These are phyloP conservation scores for Gyrodon lividus DNA, from an alignment of 768 basidiomycete genomes.

Conservation along the genomic window DNA sequence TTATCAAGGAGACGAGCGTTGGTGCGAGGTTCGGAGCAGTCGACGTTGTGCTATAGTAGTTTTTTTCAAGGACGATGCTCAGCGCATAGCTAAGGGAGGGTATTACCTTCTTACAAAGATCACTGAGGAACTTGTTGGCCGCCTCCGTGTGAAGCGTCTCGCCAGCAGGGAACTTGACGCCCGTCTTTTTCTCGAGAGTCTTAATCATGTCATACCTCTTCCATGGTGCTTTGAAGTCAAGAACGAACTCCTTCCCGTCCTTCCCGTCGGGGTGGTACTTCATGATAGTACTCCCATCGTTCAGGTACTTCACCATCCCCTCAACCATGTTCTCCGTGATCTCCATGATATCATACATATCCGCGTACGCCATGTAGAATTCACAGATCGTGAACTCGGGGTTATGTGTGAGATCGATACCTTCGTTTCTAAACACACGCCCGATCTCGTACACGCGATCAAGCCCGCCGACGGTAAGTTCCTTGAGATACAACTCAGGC, in stretches of 20 bases:
- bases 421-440: constrained; percentile 96
- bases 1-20: constrained; percentile 95
- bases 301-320: constrained; percentile 86
- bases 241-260: constrained; percentile 67
- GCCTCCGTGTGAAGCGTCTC: constrained; percentile 85
- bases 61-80: background rate
- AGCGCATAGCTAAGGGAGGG: background rate
- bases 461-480: constrained; percentile 94
- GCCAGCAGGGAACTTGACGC: constrained; percentile 89
- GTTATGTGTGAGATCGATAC: constrained; percentile 98
- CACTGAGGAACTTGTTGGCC: constrained; percentile 85
- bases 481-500: constrained; percentile 96
- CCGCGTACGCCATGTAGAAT: constrained; percentile 99
- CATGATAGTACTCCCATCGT: constrained; percentile 74
- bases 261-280: constrained; percentile 93
- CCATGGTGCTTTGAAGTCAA: constrained; percentile 94
- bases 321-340: constrained; percentile 89
- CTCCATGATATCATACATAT: constrained; percentile 99
- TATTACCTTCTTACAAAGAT: constrained; percentile 77
- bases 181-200: constrained; percentile 92
- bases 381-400: constrained; percentile 99
- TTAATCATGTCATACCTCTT: constrained; percentile 98
- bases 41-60: constrained; percentile 77
- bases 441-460: constrained; percentile 99
- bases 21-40: constrained; percentile 94